Evolutionary conservation across 2,329 filamentous ascomycete genomes (phyloP).

Genomic region (Neocucurbitaria cava): DNA sequence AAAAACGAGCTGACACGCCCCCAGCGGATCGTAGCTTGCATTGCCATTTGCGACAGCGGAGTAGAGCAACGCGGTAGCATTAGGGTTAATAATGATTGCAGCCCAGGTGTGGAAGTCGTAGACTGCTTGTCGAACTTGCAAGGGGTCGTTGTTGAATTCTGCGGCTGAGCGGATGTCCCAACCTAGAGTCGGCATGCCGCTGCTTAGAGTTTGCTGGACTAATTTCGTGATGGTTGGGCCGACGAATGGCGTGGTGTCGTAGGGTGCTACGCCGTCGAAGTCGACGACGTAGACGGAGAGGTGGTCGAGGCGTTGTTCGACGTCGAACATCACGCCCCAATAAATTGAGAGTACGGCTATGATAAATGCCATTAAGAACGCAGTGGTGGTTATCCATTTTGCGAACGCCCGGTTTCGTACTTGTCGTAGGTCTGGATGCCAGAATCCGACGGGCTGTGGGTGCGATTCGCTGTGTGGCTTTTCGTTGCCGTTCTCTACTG

Average conservation of each 20-base stretch:
- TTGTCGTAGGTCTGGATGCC: slow-evolving; percentile 50
- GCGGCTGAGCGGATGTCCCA: slow-evolving; percentile 58
- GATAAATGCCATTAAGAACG: slow-evolving; percentile 63
- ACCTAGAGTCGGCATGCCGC: slow-evolving; percentile 53
- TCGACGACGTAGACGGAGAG: slow-evolving; percentile 65
- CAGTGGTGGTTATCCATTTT: slow-evolving; percentile 54
- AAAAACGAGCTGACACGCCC: slow-evolving; percentile 64
- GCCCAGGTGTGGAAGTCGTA: slow-evolving; percentile 67
- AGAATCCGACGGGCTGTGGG: slow-evolving; percentile 54
- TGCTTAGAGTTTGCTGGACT: slow-evolving; percentile 53
- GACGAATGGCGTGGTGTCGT: slow-evolving; percentile 60
- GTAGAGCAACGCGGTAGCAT: slow-evolving; percentile 66
- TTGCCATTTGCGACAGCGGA: slow-evolving; percentile 63
- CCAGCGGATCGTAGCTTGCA: slow-evolving; percentile 65
- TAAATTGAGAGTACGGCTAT: slow-evolving; percentile 65
- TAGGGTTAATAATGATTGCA: slow-evolving; percentile 68
- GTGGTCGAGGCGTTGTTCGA: slow-evolving; percentile 56
- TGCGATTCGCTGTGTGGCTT: slow-evolving; percentile 20
- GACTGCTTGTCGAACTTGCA: slow-evolving; percentile 63
- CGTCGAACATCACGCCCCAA: slow-evolving; percentile 64
- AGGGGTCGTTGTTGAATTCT: slow-evolving; percentile 63
- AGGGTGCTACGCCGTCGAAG: slow-evolving; percentile 66
- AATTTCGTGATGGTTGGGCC: slow-evolving; percentile 61
- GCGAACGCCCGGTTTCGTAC: slow-evolving; percentile 49
- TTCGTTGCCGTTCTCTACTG: slow-evolving; percentile 12